A percentile compares a stretch with the other conserved stretches of the same genome.
These are phyloP conservation scores for Rhizoctonia solani DNA, from an alignment of 1,284 basidiomycete genomes.

Conservation along the genomic window DNA sequence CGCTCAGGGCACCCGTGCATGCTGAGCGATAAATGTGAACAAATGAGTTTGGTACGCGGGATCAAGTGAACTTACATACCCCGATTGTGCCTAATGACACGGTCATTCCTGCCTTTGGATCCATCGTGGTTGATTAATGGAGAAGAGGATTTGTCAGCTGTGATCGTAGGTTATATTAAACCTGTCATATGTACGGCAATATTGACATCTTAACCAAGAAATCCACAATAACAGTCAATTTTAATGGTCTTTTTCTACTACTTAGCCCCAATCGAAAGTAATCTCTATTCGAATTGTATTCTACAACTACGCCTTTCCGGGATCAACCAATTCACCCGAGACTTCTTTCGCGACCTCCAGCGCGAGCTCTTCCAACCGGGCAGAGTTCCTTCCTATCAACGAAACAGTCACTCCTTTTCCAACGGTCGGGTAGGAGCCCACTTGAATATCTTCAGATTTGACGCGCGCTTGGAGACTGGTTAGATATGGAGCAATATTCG, in stretches of 20 bases:
- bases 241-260: too few species aligned
- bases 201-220: too few species aligned
- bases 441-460: conserved; percentile 74
- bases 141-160: not conserved
- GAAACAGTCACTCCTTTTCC: conserved; percentile 68
- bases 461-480: conserved; percentile 76
- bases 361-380: conserved; percentile 58
- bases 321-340: conserved; percentile 56
- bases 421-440: conserved; percentile 80
- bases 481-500: conserved; percentile 86
- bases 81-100: conserved; percentile 18
- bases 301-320: too few species aligned
- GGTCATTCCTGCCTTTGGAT: conserved; percentile 16
- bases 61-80: not conserved
- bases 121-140: not conserved
- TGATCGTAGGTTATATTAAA: not conserved
- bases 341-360: conserved; percentile 63
- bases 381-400: conserved; percentile 74
- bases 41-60: not conserved
- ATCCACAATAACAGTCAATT: too few species aligned
- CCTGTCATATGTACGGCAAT: not conserved
- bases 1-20: conserved; percentile 54
- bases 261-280: too few species aligned
- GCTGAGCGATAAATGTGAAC: conserved; percentile 45
- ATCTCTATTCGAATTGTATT: too few species aligned